A percentile compares a stretch with the other conserved stretches of the same genome.
Conservation (phyloP, 2,329 filamentous ascomycete species). For the Cercospora sesami region DNA sequence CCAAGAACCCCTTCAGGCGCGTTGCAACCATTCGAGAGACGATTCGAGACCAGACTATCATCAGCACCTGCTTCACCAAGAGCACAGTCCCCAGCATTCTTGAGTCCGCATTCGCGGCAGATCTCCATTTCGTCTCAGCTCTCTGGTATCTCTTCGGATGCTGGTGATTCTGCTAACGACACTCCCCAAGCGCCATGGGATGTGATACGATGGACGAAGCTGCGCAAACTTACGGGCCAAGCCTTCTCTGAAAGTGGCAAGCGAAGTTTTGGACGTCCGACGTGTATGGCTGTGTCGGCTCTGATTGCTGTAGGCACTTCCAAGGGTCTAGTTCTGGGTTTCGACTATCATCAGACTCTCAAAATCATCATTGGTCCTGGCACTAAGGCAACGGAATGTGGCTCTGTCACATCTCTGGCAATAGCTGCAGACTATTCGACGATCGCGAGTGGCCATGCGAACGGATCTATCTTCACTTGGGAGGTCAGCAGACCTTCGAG, state of each 20-base stretch:
- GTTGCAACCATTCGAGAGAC: constrained; percentile 88
- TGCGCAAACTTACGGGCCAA: constrained; percentile 85
- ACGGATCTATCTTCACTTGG: constrained; percentile 95
- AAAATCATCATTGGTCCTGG: constrained; percentile 92
- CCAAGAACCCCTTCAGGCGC: constrained; percentile 72
- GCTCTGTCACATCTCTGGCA: constrained; percentile 80
- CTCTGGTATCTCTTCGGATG: constrained; percentile 70
- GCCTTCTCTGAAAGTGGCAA: constrained; percentile 90
- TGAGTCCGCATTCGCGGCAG: constrained; percentile 75
- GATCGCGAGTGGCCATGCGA: constrained; percentile 83
- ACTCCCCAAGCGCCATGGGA: constrained; percentile 84
- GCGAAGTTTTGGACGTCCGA: constrained; percentile 88
- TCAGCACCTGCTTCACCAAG: constrained; percentile 65
- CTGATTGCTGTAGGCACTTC: constrained; percentile 88
- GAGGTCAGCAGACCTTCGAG: constrained; percentile 78
- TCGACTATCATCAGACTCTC: constrained; percentile 94
- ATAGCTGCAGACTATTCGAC: constrained; percentile 93
- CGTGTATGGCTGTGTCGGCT: constrained; percentile 83
- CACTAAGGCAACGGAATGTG: constrained; percentile 91
- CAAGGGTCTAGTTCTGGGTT: constrained; percentile 90
- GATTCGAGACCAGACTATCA: constrained; percentile 85
- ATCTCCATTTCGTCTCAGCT: constrained; percentile 38
- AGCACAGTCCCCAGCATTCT: constrained; percentile 73
- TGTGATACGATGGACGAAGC: constrained; percentile 90
- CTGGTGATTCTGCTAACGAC: constrained; percentile 50